A percentile compares a stretch with the other conserved stretches of the same genome.
phyloP scores from a whole-genome alignment of 495 filamentous ascomycete species.

The Hyphodiscus hymeniophilus region DNA sequence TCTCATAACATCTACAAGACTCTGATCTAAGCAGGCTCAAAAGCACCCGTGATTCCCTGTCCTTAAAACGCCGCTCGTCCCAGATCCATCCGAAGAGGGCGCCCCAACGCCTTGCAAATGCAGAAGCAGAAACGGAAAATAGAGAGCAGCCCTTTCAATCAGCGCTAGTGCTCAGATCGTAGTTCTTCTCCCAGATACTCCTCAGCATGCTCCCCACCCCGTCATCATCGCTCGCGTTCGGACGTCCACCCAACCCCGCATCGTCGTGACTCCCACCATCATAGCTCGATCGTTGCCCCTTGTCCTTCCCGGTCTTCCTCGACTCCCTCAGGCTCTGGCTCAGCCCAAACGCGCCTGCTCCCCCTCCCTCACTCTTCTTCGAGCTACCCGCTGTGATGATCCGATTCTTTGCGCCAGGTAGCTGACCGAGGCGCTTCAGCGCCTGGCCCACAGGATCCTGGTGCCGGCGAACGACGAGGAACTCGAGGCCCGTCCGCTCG shows the following conservation, averaged over 20 bases:
- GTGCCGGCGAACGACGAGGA: slow-evolving; percentile 57
- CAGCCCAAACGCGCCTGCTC: slow-evolving; percentile 25
- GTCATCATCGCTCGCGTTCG: slow-evolving; percentile 36
- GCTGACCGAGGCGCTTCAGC: slow-evolving; percentile 40
- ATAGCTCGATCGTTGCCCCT: slow-evolving; percentile 26
- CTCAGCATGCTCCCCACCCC: slow-evolving; percentile 37
- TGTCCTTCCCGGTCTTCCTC: background rate
- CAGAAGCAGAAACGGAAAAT: background rate
- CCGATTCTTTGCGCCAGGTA: slow-evolving; percentile 38
- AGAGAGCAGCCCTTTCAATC: slow-evolving; percentile 28
- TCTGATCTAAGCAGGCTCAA: too few relatives aligned
- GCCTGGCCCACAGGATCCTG: slow-evolving; percentile 57
- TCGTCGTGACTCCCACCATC: slow-evolving; percentile 29
- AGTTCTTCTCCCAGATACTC: slow-evolving; percentile 46
- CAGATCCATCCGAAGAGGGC: too few relatives aligned
- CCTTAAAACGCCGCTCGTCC: too few relatives aligned
- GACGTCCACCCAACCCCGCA: slow-evolving; percentile 25
- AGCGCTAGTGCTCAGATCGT: slow-evolving; percentile 42
- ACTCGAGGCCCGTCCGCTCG: slow-evolving; percentile 56
- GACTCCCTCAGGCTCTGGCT: slow-evolving; percentile 34
- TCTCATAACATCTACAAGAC: too few relatives aligned
- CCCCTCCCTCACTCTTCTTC: slow-evolving; percentile 13
- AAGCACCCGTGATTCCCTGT: too few relatives aligned
- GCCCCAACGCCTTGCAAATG: slow-evolving; percentile 13
- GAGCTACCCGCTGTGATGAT: slow-evolving; percentile 31